Evolutionary conservation across 768 basidiomycete genomes (phyloP).

Genomic region (Mycena crocata): DNA sequence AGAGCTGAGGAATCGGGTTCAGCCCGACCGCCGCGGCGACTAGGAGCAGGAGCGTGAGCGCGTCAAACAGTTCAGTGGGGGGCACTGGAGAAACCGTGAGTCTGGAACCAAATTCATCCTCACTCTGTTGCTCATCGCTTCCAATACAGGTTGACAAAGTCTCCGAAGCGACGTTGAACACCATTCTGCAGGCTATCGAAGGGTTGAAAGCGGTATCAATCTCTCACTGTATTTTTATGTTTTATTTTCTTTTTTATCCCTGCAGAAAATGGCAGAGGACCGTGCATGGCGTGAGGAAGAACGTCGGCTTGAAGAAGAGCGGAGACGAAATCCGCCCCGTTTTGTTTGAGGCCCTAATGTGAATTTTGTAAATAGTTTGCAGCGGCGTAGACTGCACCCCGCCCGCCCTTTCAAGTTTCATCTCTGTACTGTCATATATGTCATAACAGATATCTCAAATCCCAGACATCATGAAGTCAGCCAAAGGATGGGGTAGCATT

Average conservation of each 20-base stretch:
- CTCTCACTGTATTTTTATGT: not conserved
- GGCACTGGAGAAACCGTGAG: slow-evolving; percentile 26
- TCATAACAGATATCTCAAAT: too few relatives aligned
- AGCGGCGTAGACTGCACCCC: too few relatives aligned
- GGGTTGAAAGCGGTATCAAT: slow-evolving; percentile 31
- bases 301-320: slow-evolving; percentile 24
- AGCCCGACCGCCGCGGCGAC: not conserved
- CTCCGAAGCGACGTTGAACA: slow-evolving; percentile 28
- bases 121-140: not conserved
- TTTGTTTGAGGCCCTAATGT: too few relatives aligned
- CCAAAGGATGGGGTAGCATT: too few relatives aligned
- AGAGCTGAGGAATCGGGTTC: not conserved
- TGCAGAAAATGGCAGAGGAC: slow-evolving; percentile 33
- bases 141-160: slow-evolving; percentile 24
- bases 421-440: too few relatives aligned
- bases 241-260: not conserved
- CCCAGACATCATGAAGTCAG: too few relatives aligned
- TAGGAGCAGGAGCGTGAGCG: slow-evolving; percentile 45
- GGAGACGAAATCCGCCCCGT: slow-evolving; percentile 18
- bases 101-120: not conserved
- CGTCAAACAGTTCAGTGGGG: slow-evolving; percentile 22
- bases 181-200: slow-evolving; percentile 32
- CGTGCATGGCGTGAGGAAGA: slow-evolving; percentile 25
- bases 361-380: too few relatives aligned
- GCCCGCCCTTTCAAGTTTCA: too few relatives aligned